Evolutionary conservation across 306 rosid genomes (phyloP), one percentile per base, ranked within the genome.

Genomic region (Rubus parviflorus): DNA sequence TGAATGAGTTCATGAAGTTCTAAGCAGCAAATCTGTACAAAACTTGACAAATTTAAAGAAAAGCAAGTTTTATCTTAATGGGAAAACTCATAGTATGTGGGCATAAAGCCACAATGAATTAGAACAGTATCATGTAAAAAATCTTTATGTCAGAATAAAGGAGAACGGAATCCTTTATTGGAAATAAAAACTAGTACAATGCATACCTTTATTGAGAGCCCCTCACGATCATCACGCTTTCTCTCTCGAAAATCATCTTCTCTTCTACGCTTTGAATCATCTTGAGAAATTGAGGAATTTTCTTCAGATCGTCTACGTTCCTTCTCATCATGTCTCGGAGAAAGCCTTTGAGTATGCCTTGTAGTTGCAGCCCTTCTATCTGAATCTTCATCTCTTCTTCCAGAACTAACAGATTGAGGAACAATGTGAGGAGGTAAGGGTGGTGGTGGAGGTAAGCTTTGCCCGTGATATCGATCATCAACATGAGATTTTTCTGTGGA

Each of bases 271-370:
- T 91, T 95, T 40, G 88, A 72, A 66, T 95, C 99, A 78, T 95
- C 99, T 89, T 89, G 99, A 64, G 87, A 79, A 82, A 79, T 82
- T 72, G 90, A 83, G 77, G 86, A 86, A 79, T 56, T 73, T 41
- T 95, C 99, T 89, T 95, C 99, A 78, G 99, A 95, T 79, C 93
- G 81, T 64, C 94, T 88, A 57, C 92, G 87, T 77, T 95, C 99
- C 85, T 95, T 95, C 79, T 95, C 99, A 72, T 95, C 99, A 57
- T 92, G 97, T 81, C 97, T 90, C 25, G 99, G 99, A 89, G 99
- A 95, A 65, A 95, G 97, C 70, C 96, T 87, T 78, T 91, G 99
- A 68, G 88, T 79, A 74, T 92, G 99, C 81, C 99, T 87, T 8
- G 97, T 78, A 69, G 84, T 83, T 83, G 92, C 99, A 87, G 89